Evolutionary conservation across 768 basidiomycete species (phyloP).

Genomic region (Leccinum broughii): DNA sequence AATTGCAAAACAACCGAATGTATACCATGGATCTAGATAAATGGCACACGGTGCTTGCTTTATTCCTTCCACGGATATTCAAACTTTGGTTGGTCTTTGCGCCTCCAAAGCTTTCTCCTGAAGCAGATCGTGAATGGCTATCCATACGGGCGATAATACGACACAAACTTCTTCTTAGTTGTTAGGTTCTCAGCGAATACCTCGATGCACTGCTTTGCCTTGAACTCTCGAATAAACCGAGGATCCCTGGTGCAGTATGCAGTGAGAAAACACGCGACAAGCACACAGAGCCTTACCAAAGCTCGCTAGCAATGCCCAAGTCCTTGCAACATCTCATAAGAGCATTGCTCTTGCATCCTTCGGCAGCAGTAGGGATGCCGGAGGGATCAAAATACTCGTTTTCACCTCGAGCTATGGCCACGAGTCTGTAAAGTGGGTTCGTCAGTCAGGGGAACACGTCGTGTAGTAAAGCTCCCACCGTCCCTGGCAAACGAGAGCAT

Average conservation of each 20-base stretch:
- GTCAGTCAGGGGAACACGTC: not conserved
- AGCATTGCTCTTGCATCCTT: slow-evolving; percentile 95
- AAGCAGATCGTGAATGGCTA: slow-evolving; percentile 9
- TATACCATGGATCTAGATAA: not conserved
- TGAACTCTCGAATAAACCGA: slow-evolving; percentile 92
- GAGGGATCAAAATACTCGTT: slow-evolving; percentile 94
- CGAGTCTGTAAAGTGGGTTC: slow-evolving; percentile 53
- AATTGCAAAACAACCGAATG: not conserved
- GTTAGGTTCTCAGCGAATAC: slow-evolving; percentile 81
- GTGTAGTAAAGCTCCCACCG: slow-evolving; percentile 48
- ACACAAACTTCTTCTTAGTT: slow-evolving; percentile 87
- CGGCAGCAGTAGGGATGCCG: slow-evolving; percentile 90
- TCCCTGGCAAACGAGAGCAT: slow-evolving; percentile 91
- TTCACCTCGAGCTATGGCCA: slow-evolving; percentile 90
- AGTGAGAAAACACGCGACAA: not conserved
- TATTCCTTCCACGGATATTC: slow-evolving; percentile 87
- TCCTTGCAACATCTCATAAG: slow-evolving; percentile 98
- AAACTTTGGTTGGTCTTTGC: slow-evolving; percentile 83
- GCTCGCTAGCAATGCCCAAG: slow-evolving; percentile 91
- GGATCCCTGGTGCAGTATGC: slow-evolving; percentile 68
- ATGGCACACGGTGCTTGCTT: slow-evolving; percentile 3
- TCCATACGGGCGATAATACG: not conserved
- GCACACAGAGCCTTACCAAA: slow-evolving; percentile 62
- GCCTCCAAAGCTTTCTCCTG: slow-evolving; percentile 91
- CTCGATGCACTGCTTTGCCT: slow-evolving; percentile 77